Base-by-base conservation (phyloP, 768 basidiomycete genomes). In the Psilocybe tampanensis region DNA sequence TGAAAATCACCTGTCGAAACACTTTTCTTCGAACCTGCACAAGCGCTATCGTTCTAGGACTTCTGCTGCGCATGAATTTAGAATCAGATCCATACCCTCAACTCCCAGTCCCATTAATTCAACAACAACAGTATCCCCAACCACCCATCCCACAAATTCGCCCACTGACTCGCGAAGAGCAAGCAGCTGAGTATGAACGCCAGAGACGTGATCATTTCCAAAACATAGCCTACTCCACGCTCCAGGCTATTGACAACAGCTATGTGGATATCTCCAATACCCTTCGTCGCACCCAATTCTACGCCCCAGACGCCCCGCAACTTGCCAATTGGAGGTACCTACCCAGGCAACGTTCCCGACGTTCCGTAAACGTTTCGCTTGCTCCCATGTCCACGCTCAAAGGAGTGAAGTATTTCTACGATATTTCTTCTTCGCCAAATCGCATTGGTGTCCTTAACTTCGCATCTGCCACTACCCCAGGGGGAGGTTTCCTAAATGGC, bases 381-480 rank as follows among this genome's bases (percentile, higher is more conserved):
- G 65, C 81, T 11, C 82, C 88, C 64, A 77, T 82, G 9, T 85
- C 86, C 15, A 88, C 88, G 0, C 77, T 89, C 12, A 76, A 82
- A 32, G 86, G 83, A 19, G 81, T 83, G 17, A 78, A 78, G 24
- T 58, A 74, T 41, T 68, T 77, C 59, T 61, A 65, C 49, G 62
- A 59, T 4, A 55, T 50, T 34, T 61, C 53, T 7, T 62, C 50
- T 41, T 44, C 53, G 18, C 48, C 49, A 23, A 15, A 11, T 4
- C 43, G n/a, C n/a, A 68, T 88, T 26, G 86, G 86, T 17, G 69
- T 89, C n/a, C 80, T 90, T n/a, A 89, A 84, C 66, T 89, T 89
- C 62, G 88, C 88, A 1, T 86, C 85, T 2, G 87, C 89, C 12
- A 85, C 77, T 48, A 80, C 80, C 18, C 84, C 86, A 1, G 88